phyloP scores from a whole-genome alignment of 306 rosid genomes.

The Trifolium dubium region DNA sequence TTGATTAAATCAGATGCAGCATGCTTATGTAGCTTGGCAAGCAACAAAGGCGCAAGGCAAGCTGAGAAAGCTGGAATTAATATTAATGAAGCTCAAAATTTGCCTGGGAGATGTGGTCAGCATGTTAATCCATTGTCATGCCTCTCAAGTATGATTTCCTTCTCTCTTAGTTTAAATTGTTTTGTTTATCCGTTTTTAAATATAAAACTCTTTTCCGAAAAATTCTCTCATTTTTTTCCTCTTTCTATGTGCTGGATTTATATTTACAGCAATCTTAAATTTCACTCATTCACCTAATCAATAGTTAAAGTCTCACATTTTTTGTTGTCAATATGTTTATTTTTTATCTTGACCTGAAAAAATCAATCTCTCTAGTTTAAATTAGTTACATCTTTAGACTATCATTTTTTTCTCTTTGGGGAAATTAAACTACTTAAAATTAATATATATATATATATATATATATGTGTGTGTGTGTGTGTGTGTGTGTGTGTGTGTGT shows the following conservation, averaged over 20 bases:
- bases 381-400: not conserved
- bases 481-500: too few relatives aligned
- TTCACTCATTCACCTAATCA: too few relatives aligned
- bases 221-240: too few relatives aligned
- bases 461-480: too few relatives aligned
- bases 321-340: too few relatives aligned
- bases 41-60: slow-evolving; percentile 52
- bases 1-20: slow-evolving; percentile 54
- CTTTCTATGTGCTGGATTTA: too few relatives aligned
- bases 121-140: slow-evolving; percentile 59
- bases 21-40: slow-evolving; percentile 61
- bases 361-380: not conserved
- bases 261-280: too few relatives aligned
- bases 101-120: slow-evolving; percentile 61
- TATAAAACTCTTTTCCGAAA: too few relatives aligned
- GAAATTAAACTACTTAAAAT: not conserved
- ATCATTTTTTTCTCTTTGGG: not conserved
- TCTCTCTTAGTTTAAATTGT: not conserved
- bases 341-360: not conserved
- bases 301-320: too few relatives aligned
- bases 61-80: slow-evolving; percentile 67
- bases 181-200: too few relatives aligned
- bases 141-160: slow-evolving; percentile 45
- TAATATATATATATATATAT: not conserved
- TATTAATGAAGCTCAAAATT: slow-evolving; percentile 53